Evolutionary conservation across 495 filamentous ascomycete genomes (phyloP).

Genomic region (Elasticomyces elasticus): DNA sequence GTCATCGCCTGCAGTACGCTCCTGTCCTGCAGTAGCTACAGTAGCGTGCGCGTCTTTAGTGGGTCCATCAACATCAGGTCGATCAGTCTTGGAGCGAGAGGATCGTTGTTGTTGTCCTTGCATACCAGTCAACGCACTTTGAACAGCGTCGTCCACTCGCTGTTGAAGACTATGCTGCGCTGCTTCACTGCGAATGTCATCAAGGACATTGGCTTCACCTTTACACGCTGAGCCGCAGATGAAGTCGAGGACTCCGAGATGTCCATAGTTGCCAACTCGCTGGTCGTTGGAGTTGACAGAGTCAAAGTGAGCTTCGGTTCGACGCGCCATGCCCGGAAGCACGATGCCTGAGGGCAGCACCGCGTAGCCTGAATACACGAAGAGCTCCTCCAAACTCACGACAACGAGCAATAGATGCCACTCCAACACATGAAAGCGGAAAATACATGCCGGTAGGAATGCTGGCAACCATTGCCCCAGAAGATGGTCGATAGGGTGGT

Average conservation of each 20-base stretch:
- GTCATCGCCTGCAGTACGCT: background rate
- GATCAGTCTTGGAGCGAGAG: background rate
- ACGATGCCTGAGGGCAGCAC: conserved; percentile 61
- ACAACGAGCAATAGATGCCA: conserved; percentile 60
- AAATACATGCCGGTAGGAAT: conserved; percentile 57
- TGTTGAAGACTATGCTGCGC: conserved; percentile 49
- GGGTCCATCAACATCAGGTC: background rate
- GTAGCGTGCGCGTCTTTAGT: background rate
- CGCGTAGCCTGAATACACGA: conserved; percentile 68
- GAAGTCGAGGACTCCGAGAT: conserved; percentile 73
- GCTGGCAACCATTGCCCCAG: conserved; percentile 60
- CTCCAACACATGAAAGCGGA: conserved; percentile 67
- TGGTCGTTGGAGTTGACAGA: conserved; percentile 33
- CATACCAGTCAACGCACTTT: conserved; percentile 16
- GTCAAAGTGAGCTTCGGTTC: conserved; percentile 53
- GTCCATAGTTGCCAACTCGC: conserved; percentile 62
- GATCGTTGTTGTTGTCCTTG: background rate
- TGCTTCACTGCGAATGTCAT: conserved; percentile 48
- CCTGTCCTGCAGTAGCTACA: background rate
- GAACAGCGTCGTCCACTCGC: conserved; percentile 32
- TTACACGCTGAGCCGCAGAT: conserved; percentile 50
- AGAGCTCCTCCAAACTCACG: conserved; percentile 65
- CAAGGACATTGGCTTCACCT: conserved; percentile 44
- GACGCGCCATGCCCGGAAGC: conserved; percentile 61
- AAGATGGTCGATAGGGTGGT: conserved; percentile 70